Conservation (phyloP, 306 rosid genomes). For the Pterocarpus santalinus region DNA sequence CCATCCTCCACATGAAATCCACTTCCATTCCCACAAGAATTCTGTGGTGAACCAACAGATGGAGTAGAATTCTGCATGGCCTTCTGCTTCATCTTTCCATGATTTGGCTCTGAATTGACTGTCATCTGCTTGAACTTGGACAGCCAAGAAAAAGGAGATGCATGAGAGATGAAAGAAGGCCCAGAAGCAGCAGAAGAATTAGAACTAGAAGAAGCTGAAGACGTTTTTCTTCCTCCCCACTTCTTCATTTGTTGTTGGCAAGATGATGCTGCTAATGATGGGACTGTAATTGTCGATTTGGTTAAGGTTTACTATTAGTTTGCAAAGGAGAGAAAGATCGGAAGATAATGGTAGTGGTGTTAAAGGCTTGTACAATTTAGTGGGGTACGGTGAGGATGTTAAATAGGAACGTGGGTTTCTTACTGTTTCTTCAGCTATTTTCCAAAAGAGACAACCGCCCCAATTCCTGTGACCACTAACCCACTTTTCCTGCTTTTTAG, state of each 20-base stretch:
- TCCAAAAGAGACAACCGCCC: slow-evolving; percentile 75
- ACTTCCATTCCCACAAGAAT: slow-evolving; percentile 35
- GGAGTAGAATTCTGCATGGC: slow-evolving; percentile 53
- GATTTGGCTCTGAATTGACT: slow-evolving; percentile 53
- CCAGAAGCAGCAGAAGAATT: slow-evolving; percentile 54
- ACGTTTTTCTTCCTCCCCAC: slow-evolving; percentile 68
- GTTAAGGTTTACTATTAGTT: slow-evolving; percentile 27
- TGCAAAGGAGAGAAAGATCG: slow-evolving; percentile 17
- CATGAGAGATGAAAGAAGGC: slow-evolving; percentile 65
- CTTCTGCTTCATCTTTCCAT: slow-evolving; percentile 48
- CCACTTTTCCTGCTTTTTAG: slow-evolving; percentile 62
- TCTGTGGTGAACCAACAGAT: slow-evolving; percentile 41
- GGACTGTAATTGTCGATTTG: neutral
- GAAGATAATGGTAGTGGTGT: slow-evolving; percentile 34
- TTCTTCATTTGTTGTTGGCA: slow-evolving; percentile 53
- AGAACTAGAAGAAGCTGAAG: slow-evolving; percentile 60
- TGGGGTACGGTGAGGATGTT: slow-evolving; percentile 64
- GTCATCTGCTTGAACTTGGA: slow-evolving; percentile 78
- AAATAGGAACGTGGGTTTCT: slow-evolving; percentile 77
- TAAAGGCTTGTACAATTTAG: slow-evolving; percentile 36
- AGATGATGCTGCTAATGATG: neutral
- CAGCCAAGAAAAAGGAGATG: slow-evolving; percentile 76
- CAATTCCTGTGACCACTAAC: slow-evolving; percentile 76
- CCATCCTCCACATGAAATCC: slow-evolving; percentile 47
- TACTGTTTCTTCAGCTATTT: slow-evolving; percentile 33